These are phyloP conservation scores for Poronia punctata DNA, from an alignment of 495 filamentous ascomycete species.

Conservation along the genomic window DNA sequence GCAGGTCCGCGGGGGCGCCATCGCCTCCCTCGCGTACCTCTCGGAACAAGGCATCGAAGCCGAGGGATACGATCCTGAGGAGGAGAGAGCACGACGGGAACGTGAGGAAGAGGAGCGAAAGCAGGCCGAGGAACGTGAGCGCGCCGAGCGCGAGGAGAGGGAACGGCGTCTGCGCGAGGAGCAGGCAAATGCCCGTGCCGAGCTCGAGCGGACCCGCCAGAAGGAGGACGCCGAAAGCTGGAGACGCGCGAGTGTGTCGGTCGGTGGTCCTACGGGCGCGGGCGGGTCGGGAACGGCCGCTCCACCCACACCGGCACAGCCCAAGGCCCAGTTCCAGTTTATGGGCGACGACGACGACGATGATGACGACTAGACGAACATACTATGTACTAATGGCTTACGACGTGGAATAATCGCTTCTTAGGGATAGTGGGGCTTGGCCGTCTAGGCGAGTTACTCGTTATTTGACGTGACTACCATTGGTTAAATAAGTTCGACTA, in stretches of 20 bases:
- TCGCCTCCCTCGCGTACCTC: constrained; percentile 52
- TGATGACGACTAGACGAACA: constrained; percentile 38
- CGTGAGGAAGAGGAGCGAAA: constrained; percentile 32
- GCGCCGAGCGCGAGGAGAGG: constrained; percentile 37
- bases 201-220: constrained; percentile 20
- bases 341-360: constrained; percentile 46
- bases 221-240: constrained; percentile 26
- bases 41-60: constrained; percentile 52
- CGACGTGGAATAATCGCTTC: too few relatives aligned
- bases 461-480: too few relatives aligned
- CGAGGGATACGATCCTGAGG: constrained; percentile 46
- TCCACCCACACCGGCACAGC: constrained; percentile 11
- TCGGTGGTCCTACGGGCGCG: constrained; percentile 5
- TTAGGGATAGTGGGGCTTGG: too few relatives aligned
- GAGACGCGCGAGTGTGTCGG: constrained; percentile 29
- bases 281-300: neutral
- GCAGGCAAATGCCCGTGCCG: constrained; percentile 18
- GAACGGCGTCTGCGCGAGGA: constrained; percentile 31
- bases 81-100: constrained; percentile 37
- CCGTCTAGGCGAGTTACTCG: too few relatives aligned
- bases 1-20: constrained; percentile 53
- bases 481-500: neutral
- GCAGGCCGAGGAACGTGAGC: constrained; percentile 36
- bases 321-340: constrained; percentile 47
- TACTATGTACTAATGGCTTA: too few relatives aligned